Evolutionary conservation across 306 rosid species (phyloP), one percentile per base, ranked within the genome.

Genomic region (Bauhinia variegata): DNA sequence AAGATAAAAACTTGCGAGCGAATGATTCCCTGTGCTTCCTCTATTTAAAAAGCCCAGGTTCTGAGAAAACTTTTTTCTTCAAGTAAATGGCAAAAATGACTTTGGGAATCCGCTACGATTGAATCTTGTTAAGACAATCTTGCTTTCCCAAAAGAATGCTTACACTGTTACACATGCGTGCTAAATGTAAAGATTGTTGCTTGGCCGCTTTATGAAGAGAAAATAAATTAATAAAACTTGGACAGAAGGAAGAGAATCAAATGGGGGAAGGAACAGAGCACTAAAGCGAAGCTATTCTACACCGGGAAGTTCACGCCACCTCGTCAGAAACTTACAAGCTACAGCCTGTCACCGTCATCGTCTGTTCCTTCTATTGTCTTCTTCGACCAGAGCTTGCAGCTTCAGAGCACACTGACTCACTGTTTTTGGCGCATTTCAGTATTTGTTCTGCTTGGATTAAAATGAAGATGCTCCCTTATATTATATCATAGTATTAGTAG

Each of bases 201-300:
- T 78, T 85, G 58, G 64, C 63, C 66, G 80, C 28, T 73, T 73
- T 67, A 60, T 42, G 52, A 72, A 14, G 6, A 48, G 54, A 48
- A 48, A 15, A 48, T 3, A 0, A 47, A 47, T 4, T n/a, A 10
- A 54, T 18, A 15, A 42, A 41, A 62, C 68, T 74, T 75, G 57
- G 19, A 58, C 63, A 11, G 39, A 50, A 48, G 42, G 68, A 69
- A 67, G 71, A 71, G 79, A 83, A 78, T 68, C 47, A 30, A 60
- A 66, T 16, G 5, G 32, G 17, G 41, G 3, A 23, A 70, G 31
- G 46, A 61, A 33, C 23, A 8, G 28, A 57, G 49, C 50, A 13
- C 60, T 30, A 54, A 2, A 32, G 39, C 16, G 19, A 11, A 55
- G 32, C 42, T 46, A 49, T 30, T 32, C 28, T 37, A 56, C 43